phyloP scores from a whole-genome alignment of 208 protist genomes.

The Leishmania guyanensis region DNA sequence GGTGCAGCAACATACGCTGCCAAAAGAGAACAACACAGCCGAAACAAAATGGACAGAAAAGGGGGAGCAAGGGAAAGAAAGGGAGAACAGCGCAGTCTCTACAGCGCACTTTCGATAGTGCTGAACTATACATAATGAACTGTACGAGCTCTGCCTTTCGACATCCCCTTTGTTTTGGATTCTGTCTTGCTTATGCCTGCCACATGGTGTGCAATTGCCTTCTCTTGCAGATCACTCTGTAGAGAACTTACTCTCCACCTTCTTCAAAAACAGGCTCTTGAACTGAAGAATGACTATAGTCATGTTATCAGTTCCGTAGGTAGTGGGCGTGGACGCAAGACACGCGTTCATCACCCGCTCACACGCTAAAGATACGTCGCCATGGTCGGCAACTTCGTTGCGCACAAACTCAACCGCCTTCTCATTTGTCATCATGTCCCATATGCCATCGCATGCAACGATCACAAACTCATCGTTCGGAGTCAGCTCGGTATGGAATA shows the following conservation, averaged over 20 bases:
- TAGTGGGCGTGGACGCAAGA: conserved; percentile 61
- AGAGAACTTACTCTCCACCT: conserved; percentile 57
- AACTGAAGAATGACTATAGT: conserved; percentile 90
- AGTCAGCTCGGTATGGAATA: conserved; percentile 76
- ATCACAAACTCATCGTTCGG: conserved; percentile 92
- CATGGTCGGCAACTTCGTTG: conserved; percentile 81
- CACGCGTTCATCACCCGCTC: conserved; percentile 87
- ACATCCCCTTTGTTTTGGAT: conserved; percentile 1
- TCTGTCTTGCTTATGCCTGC: background rate
- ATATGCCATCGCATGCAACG: conserved; percentile 94
- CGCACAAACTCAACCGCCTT: conserved; percentile 90
- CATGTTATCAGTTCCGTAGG: conserved; percentile 92
- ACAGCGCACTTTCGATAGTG: background rate
- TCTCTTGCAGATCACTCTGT: conserved; percentile 10
- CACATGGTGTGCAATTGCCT: background rate
- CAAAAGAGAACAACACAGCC: background rate
- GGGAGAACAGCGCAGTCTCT: background rate
- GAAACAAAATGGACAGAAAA: conserved; percentile 1
- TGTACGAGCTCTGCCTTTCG: background rate
- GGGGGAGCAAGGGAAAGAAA: background rate
- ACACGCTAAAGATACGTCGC: conserved; percentile 84
- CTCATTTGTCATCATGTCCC: conserved; percentile 93
- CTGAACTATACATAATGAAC: conserved; percentile 5
- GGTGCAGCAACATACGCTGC: conserved; percentile 6
- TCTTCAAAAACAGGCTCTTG: conserved; percentile 87